Percentiles rank a stretch among this genome's conserved stretches.
Conservation (phyloP, 139 green algal species). For the Diplosphaera chodatii region DNA sequence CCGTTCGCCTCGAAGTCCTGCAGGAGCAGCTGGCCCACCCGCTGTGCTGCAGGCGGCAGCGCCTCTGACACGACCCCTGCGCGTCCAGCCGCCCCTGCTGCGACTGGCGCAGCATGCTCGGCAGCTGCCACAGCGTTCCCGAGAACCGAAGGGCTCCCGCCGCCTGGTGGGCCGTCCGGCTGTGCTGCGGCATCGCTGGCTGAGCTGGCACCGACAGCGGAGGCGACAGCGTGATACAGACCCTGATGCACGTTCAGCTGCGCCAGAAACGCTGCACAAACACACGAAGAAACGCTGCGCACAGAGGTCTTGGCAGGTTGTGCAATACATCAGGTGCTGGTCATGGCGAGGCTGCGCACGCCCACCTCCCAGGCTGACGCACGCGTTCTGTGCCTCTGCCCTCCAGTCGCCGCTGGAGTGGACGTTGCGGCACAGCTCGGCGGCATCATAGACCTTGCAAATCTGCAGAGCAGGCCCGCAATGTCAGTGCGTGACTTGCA, state of each 20-base stretch:
- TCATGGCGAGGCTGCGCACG: too few species aligned
- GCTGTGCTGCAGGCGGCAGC: neutral
- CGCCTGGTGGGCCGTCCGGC: too few species aligned
- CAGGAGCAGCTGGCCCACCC: neutral
- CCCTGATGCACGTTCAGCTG: neutral
- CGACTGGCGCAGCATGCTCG: too few species aligned
- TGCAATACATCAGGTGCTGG: too few species aligned
- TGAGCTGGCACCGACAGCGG: neutral
- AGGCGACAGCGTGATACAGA: neutral
- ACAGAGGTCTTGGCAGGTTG: too few species aligned
- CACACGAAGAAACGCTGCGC: too few species aligned
- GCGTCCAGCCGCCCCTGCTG: too few species aligned
- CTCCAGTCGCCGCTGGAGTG: slow-evolving; percentile 24
- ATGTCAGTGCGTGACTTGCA: too few species aligned
- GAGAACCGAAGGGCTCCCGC: too few species aligned
- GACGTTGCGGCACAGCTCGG: slow-evolving; percentile 37
- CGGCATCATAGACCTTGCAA: slow-evolving; percentile 30
- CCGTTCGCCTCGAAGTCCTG: neutral
- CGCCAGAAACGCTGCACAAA: neutral
- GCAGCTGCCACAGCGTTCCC: too few species aligned
- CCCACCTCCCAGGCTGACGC: slow-evolving; percentile 2
- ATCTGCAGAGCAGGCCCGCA: slow-evolving; percentile 20
- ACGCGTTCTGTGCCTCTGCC: slow-evolving; percentile 18
- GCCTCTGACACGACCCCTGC: too few species aligned
- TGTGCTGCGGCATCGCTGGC: neutral